Conservation (phyloP, 768 basidiomycete genomes). For the Lentinula guzmanii region DNA sequence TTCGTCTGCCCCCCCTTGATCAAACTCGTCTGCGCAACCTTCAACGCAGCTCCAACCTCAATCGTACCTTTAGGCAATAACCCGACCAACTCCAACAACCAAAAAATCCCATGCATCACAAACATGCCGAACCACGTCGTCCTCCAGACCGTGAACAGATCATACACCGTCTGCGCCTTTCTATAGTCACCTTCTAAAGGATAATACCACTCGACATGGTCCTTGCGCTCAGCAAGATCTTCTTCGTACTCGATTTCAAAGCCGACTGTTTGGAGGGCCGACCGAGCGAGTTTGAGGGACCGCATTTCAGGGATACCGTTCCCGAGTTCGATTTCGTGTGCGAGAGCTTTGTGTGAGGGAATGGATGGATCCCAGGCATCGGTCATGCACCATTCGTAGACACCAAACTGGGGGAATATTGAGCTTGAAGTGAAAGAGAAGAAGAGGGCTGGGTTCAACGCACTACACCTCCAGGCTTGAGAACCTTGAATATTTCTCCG, state of each 20-base stretch:
- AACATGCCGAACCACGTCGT: constrained; percentile 85
- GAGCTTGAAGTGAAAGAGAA: background rate
- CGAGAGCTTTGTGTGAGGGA: constrained; percentile 84
- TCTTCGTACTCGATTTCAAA: constrained; percentile 89
- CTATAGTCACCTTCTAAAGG: constrained; percentile 89
- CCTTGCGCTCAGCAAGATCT: constrained; percentile 84
- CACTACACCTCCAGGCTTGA: constrained; percentile 94
- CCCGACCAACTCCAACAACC: constrained; percentile 70
- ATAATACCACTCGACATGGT: constrained; percentile 88
- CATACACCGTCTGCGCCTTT: constrained; percentile 94
- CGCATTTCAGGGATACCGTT: constrained; percentile 99
- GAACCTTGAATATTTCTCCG: constrained; percentile 83
- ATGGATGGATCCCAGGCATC: constrained; percentile 85
- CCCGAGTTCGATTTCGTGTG: constrained; percentile 89
- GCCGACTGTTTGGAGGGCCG: constrained; percentile 79
- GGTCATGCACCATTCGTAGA: constrained; percentile 99
- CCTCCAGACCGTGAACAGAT: constrained; percentile 82
- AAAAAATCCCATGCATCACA: constrained; percentile 76
- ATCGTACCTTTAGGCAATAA: constrained; percentile 89
- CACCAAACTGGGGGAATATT: constrained; percentile 69
- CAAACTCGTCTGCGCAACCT: constrained; percentile 71
- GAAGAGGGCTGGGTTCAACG: constrained; percentile 23
- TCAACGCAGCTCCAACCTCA: constrained; percentile 84
- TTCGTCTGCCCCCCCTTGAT: constrained; percentile 84
- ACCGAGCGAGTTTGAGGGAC: constrained; percentile 56